Base-by-base conservation (phyloP, 208 protist species). In the Wallacemonas collosoma region DNA sequence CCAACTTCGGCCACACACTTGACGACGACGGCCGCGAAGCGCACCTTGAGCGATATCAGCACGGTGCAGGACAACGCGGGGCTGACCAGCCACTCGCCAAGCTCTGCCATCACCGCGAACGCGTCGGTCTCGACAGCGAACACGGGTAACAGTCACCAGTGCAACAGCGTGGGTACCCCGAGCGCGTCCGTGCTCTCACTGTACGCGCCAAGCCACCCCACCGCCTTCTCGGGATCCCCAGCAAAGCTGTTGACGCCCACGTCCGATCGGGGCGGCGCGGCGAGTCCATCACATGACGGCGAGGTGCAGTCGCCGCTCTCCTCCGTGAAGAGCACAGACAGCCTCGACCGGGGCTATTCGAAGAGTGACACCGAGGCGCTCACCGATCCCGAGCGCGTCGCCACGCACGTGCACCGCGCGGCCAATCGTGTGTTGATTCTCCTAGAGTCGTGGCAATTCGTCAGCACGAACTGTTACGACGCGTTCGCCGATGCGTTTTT, bases 391-490 rank as follows among this genome's bases (percentile, higher is more conserved):
- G 38, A 62, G 3, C 17, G 14, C 6, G 56, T 38, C 38, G 56
- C 38, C 14, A 8, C 7, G 6, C 56, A 41, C 17, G 43, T 65
- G 6, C 41, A 65, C 43, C 26, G 60, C n/a, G 60, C 60, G 26
- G 60, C 60, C 47, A 41, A 41, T 5, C 60, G 60, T 15, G 45
- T 72, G 12, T 53, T 71, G 51, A 62, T 67, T 0, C 68, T 79
- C 6, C 60, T 79, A 2, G 53, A 79, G 51, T 68, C 75, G n/a
- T 79, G 75, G 75, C 72, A 71, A 51, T 53, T 68, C 39, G 36
- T 79, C 40, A 64, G 48, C 35, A 53, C 61, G 41, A 47, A 74
- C 39, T 70, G 63, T 50, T 75, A 74, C 15, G 64, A 68, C 17
- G 55, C 60, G 48, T 79, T 79, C 35, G 75, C 75, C 12, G 45